These are phyloP conservation scores for Penium margaritaceum DNA, from an alignment of 139 green algal species.

Conservation along the genomic window DNA sequence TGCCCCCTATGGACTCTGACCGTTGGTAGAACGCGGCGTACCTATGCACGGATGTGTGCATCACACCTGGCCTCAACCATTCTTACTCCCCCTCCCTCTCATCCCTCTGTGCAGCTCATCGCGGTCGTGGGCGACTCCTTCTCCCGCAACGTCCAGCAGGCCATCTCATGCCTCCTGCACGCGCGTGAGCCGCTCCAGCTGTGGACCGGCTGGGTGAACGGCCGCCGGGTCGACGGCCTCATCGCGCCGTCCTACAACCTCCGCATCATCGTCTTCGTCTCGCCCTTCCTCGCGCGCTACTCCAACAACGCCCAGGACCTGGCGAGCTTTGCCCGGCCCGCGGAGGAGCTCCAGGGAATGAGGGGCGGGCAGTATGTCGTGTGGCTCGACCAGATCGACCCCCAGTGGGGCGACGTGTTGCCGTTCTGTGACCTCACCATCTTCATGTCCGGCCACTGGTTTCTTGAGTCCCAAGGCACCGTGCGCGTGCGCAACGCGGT, in stretches of 20 bases:
- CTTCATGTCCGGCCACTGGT: conserved; percentile 42
- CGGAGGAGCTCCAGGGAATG: not conserved
- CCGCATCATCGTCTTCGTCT: conserved; percentile 5
- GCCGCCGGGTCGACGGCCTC: not conserved
- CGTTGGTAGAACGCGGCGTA: too few species aligned
- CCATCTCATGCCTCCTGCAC: conserved; percentile 17
- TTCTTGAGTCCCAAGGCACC: conserved; percentile 13
- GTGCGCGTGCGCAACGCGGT: conserved; percentile 8
- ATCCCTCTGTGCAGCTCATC: conserved; percentile 3
- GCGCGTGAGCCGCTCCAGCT: not conserved
- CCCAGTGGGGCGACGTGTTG: conserved; percentile 7
- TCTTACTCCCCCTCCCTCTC: not conserved
- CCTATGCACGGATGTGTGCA: too few species aligned
- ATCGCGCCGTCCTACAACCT: conserved; percentile 17
- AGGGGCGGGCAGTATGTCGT: conserved; percentile 13
- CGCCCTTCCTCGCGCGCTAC: conserved; percentile 28
- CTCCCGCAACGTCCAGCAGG: conserved; percentile 16
- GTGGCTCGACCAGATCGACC: conserved; percentile 25
- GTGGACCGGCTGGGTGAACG: conserved; percentile 1
- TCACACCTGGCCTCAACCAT: too few species aligned
- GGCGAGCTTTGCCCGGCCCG: not conserved
- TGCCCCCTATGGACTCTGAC: too few species aligned
- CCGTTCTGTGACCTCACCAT: conserved; percentile 17
- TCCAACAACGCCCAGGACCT: not conserved
- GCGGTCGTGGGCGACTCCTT: conserved; percentile 33